Conservation (phyloP, 2,329 filamentous ascomycete genomes). For the Fusarium sp. region DNA sequence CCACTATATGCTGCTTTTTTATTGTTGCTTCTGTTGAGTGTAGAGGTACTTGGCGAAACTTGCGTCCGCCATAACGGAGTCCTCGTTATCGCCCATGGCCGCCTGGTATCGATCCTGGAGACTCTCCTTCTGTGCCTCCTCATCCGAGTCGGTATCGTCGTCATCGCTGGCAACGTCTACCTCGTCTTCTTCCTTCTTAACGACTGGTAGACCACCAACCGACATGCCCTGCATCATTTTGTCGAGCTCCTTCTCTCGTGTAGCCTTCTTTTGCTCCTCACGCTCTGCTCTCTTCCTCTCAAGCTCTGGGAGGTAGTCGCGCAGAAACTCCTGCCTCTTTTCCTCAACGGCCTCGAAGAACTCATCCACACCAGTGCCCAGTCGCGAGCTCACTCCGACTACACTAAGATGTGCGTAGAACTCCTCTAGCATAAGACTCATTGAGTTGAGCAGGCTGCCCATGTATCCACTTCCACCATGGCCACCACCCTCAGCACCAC, state of each 20-base stretch:
- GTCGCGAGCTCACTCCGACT: constrained; percentile 92
- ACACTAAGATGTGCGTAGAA: constrained; percentile 96
- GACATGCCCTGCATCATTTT: constrained; percentile 96
- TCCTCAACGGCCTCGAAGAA: constrained; percentile 91
- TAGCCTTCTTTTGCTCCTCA: constrained; percentile 77
- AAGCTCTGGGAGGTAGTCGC: constrained; percentile 92
- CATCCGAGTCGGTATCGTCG: constrained; percentile 66
- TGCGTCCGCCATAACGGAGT: constrained; percentile 64
- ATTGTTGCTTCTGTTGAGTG: constrained; percentile 51
- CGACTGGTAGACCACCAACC: constrained; percentile 51
- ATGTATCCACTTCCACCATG: constrained; percentile 91
- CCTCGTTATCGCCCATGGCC: constrained; percentile 71
- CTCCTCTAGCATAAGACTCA: constrained; percentile 97
- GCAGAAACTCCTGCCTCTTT: constrained; percentile 88
- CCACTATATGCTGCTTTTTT: constrained; percentile 28
- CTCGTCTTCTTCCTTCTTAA: constrained; percentile 58
- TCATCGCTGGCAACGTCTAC: constrained; percentile 68
- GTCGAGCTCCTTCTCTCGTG: constrained; percentile 83
- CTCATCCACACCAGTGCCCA: constrained; percentile 89
- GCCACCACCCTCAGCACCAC: constrained; percentile 74
- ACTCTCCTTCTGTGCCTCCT: constrained; percentile 71
- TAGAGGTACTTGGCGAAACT: constrained; percentile 72
- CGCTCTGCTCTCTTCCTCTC: constrained; percentile 81
- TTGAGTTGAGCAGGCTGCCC: constrained; percentile 94
- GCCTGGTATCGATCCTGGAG: constrained; percentile 81